Evolutionary conservation across 139 green algal species (phyloP), one percentile per base, ranked within the genome.

Genomic region (Pleodorina starrii): DNA sequence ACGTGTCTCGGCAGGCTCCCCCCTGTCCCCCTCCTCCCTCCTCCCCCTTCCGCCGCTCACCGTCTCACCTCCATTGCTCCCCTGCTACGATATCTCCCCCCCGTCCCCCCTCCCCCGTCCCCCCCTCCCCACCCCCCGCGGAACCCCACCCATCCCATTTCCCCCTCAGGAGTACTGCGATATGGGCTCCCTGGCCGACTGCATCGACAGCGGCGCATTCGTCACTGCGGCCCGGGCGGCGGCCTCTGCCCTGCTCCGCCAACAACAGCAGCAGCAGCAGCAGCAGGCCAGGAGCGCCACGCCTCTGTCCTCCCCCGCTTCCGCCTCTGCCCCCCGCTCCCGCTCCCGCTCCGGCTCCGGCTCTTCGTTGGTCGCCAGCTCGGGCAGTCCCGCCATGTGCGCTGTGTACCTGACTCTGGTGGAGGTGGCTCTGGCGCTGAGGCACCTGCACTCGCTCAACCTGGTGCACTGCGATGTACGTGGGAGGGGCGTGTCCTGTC

Each of bases 391-490:
- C 36, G 77, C 51, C 6, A 72, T 85, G 77, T 66, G 51, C 27
- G 77, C 85, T 23, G 85, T 92, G 57, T 90, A 91, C 51, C 85
- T 89, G 51, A 93, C 90, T 19, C 74, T 93, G 86, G 78, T 93
- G 69, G 91, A 93, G 88, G 57, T 93, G 19, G 88, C 91, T 19
- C 74, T 90, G 60, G 88, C 90, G n/a, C 81, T 93, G 71, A 36
- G 74, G 35, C 84, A 96, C 90, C 90, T 97, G 48, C 95, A 97
- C 84, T 78, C 82, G 1, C 7, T 86, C 17, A 85, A 85, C 50
- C 77, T 85, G 77, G 77, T 85, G 35, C 77, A 85, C 77, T 85
- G 77, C 77, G 77, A 85, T 35, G 76, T 82, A 32, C 6, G 69
- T 10, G 69, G 25, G 35, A 23, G n/a, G n/a, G 10, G 69, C n/a